phyloP scores from a whole-genome alignment of 257 asterid genomes.

The Ballota nigra region DNA sequence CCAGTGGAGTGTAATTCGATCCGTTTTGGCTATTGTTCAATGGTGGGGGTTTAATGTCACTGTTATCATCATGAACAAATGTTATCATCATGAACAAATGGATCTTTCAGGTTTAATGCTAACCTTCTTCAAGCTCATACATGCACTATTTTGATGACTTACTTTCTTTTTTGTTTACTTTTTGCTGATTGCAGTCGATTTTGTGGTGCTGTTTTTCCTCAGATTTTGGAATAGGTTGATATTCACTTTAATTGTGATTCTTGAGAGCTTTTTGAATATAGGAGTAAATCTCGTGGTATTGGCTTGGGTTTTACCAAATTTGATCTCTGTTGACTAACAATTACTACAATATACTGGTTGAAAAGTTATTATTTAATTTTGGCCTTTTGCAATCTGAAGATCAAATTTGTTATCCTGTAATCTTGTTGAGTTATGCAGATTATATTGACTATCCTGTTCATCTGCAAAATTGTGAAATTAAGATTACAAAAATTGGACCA shows the following conservation, averaged over 20 bases:
- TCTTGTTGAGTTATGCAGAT: neutral
- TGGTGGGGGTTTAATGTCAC: conserved; percentile 82
- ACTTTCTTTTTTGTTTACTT: neutral
- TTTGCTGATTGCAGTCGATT: neutral
- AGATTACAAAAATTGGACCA: neutral
- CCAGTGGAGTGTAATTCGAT: conserved; percentile 60
- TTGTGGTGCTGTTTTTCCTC: neutral
- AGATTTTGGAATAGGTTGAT: neutral
- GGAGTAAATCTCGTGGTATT: neutral
- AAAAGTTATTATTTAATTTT: neutral
- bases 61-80: conserved; percentile 71
- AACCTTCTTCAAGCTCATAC: neutral
- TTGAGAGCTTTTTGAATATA: neutral
- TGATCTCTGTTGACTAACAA: neutral
- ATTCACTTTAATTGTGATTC: neutral
- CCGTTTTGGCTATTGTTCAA: conserved; percentile 58
- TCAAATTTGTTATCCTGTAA: neutral
- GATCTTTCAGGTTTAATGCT: conserved; percentile 64
- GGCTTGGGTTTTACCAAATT: neutral
- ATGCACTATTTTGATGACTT: conserved; percentile 1
- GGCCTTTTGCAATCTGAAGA: neutral
- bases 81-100: conserved; percentile 76
- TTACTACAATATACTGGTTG: neutral
- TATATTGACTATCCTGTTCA: neutral
- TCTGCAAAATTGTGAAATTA: neutral